phyloP scores from a whole-genome alignment of 352 stramenopile genomes.

The Pythium sp. region DNA sequence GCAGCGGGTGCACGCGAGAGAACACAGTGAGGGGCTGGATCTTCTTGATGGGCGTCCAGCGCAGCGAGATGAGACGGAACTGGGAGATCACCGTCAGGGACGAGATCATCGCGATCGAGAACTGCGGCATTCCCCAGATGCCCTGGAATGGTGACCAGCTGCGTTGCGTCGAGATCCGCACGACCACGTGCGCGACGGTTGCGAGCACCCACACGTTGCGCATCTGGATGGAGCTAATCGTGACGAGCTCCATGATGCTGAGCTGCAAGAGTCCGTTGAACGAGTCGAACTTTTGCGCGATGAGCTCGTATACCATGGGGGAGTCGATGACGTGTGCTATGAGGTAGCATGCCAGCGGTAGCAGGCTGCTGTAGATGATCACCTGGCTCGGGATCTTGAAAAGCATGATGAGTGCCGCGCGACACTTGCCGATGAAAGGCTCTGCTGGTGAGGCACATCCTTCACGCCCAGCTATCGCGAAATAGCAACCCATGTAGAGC shows the following conservation, averaged over 20 bases:
- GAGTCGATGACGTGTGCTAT: slow-evolving; percentile 5
- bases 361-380: slow-evolving; percentile 4
- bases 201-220: slow-evolving; percentile 22
- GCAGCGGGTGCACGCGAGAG: slow-evolving; percentile 1
- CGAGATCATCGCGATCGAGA: slow-evolving; percentile 24
- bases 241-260: slow-evolving; percentile 17
- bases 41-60: neutral
- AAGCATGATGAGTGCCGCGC: slow-evolving; percentile 1
- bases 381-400: slow-evolving; percentile 24
- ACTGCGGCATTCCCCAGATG: slow-evolving; percentile 22
- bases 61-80: slow-evolving; percentile 12
- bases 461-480: neutral
- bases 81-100: slow-evolving; percentile 16
- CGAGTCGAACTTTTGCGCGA: slow-evolving; percentile 22
- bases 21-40: neutral
- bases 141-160: slow-evolving; percentile 18
- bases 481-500: slow-evolving; percentile 10
- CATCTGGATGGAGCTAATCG: slow-evolving; percentile 11
- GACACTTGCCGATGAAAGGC: neutral
- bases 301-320: slow-evolving; percentile 13
- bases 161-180: slow-evolving; percentile 5
- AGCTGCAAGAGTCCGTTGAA: slow-evolving; percentile 21
- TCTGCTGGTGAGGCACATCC: too few species aligned
- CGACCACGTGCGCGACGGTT: slow-evolving; percentile 13
- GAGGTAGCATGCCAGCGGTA: slow-evolving; percentile 6